Evolutionary conservation across 2,329 filamentous ascomycete genomes (phyloP), one percentile per base, ranked within the genome.

Genomic region (Xylaria sp.): DNA sequence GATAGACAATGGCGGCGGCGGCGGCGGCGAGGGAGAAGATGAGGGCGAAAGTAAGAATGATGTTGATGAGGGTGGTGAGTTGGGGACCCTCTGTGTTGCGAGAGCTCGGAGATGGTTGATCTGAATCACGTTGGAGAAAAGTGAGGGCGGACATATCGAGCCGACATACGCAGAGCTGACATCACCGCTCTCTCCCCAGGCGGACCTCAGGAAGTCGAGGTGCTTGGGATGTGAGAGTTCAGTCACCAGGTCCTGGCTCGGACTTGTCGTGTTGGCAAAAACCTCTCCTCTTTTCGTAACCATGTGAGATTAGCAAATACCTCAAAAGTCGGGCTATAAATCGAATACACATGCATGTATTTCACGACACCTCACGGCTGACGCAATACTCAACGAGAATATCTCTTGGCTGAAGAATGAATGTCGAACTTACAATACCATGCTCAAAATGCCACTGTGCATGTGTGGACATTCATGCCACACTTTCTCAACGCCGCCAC

Each of bases 201-300:
- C 42, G 12, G 70, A 25, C 18, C 72, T 27, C 1, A 79, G 59
- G 61, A 75, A 70, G 25, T 76, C 66, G 21, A 78, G 25, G 16
- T 76, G 71, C 9, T 72, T 71, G 37, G 73, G 55, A 16, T 75
- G 71, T 5, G 71, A 64, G 35, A 70, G 29, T 1, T 69, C 54
- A 13, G 29, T 50, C 6, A 73, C 58, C 50, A 63, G 72, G 60
- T 79, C 71, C 21, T 75, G 67, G 48, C 76, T 74, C 6, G 79
- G 79, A 4, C 75, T 78, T 9, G 78, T 77, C 2, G 79, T 78
- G 66, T 81, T 78, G 1, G 71, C 77, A 9, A 80, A 73, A 10
- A 78, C 74, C 21, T 76, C 74, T 32, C 75, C 58, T 48, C 78
- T 79, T 44, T 79, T 44, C 3, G 1, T 37, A 18, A 10, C 16